These are phyloP conservation scores for Sechiopsis laciniata DNA, from an alignment of 306 rosid species.

Conservation along the genomic window DNA sequence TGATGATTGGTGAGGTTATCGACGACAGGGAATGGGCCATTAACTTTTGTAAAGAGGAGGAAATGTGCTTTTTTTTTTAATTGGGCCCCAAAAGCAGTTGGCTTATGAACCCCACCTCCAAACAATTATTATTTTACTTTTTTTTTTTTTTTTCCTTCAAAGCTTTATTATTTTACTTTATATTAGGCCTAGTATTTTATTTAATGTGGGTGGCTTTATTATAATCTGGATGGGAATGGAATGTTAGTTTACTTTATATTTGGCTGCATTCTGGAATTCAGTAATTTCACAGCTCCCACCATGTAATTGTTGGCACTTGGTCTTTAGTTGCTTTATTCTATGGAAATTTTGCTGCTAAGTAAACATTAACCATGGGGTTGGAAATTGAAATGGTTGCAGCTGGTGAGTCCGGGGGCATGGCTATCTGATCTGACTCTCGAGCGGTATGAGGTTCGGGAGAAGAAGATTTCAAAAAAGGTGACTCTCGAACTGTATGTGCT, in stretches of 20 bases:
- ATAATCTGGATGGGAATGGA: neutral
- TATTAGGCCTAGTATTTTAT: neutral
- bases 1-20: neutral
- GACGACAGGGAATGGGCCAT: neutral
- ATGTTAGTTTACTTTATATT: neutral
- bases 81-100: conserved; percentile 12
- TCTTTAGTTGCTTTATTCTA: neutral
- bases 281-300: no score
- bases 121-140: neutral
- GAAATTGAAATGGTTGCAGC: conserved; percentile 29
- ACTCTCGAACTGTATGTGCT: neutral
- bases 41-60: neutral
- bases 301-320: no score
- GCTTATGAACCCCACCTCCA: neutral
- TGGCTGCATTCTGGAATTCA: no score
- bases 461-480: conserved; percentile 81
- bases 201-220: neutral
- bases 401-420: conserved; percentile 84
- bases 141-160: no score
- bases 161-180: no score
- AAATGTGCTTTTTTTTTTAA: neutral
- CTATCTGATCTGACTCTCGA: conserved; percentile 74
- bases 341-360: neutral
- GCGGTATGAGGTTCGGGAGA: conserved; percentile 91
- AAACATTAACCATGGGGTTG: neutral